Evolutionary conservation across 1,139 yeast genomes (phyloP), one percentile per base, ranked within the genome.

Genomic region (Hyphopichia buzzinii): DNA sequence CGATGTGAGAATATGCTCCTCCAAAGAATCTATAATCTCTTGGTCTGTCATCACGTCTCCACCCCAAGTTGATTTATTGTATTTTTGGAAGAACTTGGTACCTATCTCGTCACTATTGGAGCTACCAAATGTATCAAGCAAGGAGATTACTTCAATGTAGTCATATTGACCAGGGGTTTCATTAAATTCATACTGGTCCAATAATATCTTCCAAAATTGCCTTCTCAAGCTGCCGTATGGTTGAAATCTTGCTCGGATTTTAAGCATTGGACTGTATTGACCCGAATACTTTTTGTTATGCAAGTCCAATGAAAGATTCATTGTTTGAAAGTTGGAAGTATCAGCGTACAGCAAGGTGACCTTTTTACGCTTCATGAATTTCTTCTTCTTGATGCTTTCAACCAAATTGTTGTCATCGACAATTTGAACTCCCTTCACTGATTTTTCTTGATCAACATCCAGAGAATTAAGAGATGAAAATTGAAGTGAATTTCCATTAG

Each of bases 121-220:
- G 14, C 87, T 78, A 0, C 89, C 89, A 29, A 84, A 56, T 1
- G 83, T 65, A 42, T 81, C 86, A 30, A 84, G 63, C 50, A 84
- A 65, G 1, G 83, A 69, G 3, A 69, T 67, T 23, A 84, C 56
- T 49, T 81, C 88, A 34, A 77, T 62, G 34, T 69, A 67, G 48
- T 79, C 81, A 46, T 79, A 68, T 7, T 49, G 47, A 3, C 59
- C 55, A 2, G 60, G 60, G 3, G 64, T 64, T 14, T 64, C 74
- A 30, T 47, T 52, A 12, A 49, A 35, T 35, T 51, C 49, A 50
- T 75, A 84, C 39, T 77, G 78, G 17, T 69, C 69, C 21, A 87
- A 66, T 14, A 87, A 64, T 5, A 78, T 70, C 26, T 70, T 61
- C 95, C 96, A 88, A 47, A 89, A 77, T 38, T 80, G 79, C 44